These are phyloP conservation scores for Chloris gayana DNA, from an alignment of 176 grass and related monocot species.

Conservation along the genomic window DNA sequence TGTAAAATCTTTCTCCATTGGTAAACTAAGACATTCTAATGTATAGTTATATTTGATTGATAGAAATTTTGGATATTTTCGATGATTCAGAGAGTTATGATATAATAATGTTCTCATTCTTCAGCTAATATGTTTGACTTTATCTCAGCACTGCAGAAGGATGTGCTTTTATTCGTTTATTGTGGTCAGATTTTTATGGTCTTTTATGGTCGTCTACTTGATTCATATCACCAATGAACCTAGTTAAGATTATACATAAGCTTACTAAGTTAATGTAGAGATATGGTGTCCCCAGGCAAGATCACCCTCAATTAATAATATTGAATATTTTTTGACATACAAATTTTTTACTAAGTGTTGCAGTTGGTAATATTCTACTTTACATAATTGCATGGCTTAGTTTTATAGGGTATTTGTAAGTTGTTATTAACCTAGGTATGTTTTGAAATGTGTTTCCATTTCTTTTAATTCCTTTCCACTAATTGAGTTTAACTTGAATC, in stretches of 20 bases:
- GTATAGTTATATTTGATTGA: not conserved
- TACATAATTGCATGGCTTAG: not conserved
- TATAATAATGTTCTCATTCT: not conserved
- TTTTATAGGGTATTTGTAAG: conserved; percentile 1
- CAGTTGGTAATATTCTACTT: not conserved
- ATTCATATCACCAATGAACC: not conserved
- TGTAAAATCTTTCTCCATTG: not conserved
- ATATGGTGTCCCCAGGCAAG: not conserved
- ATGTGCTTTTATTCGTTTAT: not conserved
- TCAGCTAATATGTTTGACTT: conserved; percentile 1
- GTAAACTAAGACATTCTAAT: not conserved
- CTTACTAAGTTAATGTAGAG: not conserved
- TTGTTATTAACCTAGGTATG: not conserved
- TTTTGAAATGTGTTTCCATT: conserved; percentile 1
- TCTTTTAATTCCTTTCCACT: conserved; percentile 8
- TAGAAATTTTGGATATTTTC: not conserved
- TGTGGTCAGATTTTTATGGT: not conserved
- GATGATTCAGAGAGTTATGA: not conserved
- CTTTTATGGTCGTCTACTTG: not conserved
- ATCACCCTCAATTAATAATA: not conserved
- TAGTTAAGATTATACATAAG: not conserved
- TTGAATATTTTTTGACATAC: not conserved
- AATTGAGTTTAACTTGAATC: conserved; percentile 26
- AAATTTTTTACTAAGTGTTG: not conserved
- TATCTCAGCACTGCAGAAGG: not conserved